phyloP scores from a whole-genome alignment of 2,329 filamentous ascomycete species.

The Calonectria hawksworthii region DNA sequence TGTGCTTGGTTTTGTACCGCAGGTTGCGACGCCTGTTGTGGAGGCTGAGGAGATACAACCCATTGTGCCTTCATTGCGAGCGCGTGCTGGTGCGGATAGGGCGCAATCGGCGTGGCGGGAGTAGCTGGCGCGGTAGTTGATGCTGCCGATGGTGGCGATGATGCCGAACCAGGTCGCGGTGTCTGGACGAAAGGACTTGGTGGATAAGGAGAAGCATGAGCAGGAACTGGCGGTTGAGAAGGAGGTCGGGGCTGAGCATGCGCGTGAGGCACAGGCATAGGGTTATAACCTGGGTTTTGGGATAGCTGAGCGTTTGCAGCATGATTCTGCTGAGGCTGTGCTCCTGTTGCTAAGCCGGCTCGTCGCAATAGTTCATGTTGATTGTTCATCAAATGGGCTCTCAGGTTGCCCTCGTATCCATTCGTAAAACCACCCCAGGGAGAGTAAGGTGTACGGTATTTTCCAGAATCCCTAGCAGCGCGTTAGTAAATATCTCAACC shows the following conservation, averaged over 20 bases:
- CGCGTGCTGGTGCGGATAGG: constrained; percentile 23
- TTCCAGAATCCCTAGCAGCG: constrained; percentile 62
- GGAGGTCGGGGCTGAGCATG: background rate
- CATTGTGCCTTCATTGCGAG: constrained; percentile 41
- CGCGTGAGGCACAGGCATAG: background rate
- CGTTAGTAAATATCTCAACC: constrained; percentile 32
- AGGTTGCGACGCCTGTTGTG: constrained; percentile 23
- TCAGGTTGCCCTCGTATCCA: constrained; percentile 68
- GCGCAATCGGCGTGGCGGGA: background rate
- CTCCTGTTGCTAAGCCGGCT: constrained; percentile 29
- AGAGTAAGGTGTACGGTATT: constrained; percentile 73
- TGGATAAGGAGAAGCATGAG: constrained; percentile 10
- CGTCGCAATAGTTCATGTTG: constrained; percentile 48
- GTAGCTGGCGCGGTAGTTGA: background rate
- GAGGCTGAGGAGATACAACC: background rate
- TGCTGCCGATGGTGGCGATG: background rate
- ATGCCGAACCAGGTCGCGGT: constrained; percentile 22
- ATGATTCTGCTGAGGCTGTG: background rate
- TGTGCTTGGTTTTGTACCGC: constrained; percentile 19
- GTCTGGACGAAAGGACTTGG: constrained; percentile 11
- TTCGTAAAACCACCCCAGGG: constrained; percentile 71
- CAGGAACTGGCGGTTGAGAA: background rate
- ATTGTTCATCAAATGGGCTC: constrained; percentile 59
- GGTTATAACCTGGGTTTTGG: background rate
- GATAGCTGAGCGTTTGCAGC: background rate